Percentiles rank a stretch among this genome's conserved stretches.
phyloP scores from a whole-genome alignment of 2,329 filamentous ascomycete genomes.

The Eurotiales sp. region DNA sequence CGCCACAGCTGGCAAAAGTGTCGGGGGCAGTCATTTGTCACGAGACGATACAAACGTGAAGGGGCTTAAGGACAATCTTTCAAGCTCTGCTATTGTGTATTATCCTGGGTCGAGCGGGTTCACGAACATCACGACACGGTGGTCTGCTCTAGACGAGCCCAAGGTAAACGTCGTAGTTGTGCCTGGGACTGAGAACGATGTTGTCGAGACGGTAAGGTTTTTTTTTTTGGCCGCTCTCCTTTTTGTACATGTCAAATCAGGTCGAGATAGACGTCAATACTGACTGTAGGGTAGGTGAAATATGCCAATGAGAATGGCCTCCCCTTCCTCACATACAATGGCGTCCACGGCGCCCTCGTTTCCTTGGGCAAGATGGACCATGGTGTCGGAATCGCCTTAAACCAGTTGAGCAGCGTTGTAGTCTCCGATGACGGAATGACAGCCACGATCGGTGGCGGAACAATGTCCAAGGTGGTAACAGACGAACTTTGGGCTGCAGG shows the following conservation, averaged over 20 bases:
- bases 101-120: slow-evolving; percentile 42
- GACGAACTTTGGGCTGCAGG: slow-evolving; percentile 49
- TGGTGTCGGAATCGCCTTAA: slow-evolving; percentile 51
- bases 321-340: slow-evolving; percentile 53
- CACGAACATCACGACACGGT: slow-evolving; percentile 37
- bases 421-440: slow-evolving; percentile 43
- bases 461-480: slow-evolving; percentile 44
- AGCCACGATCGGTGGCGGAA: slow-evolving; percentile 49
- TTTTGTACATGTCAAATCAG: slow-evolving; percentile 4
- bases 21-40: slow-evolving; percentile 11
- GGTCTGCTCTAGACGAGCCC: slow-evolving; percentile 46
- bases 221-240: not conserved
- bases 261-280: too few relatives aligned
- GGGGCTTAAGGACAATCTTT: slow-evolving; percentile 27
- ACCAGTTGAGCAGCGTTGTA: slow-evolving; percentile 42
- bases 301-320: slow-evolving; percentile 47
- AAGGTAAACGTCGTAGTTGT: slow-evolving; percentile 46
- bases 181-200: slow-evolving; percentile 47
- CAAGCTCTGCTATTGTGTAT: slow-evolving; percentile 40
- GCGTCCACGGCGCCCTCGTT: slow-evolving; percentile 50
- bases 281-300: too few relatives aligned
- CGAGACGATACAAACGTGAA: slow-evolving; percentile 18
- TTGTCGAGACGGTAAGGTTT: slow-evolving; percentile 44
- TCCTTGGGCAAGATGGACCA: slow-evolving; percentile 48
- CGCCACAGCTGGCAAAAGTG: slow-evolving; percentile 15